Conservation (phyloP, 371 early-diverging fungal species). For the Mucor racemosus region DNA sequence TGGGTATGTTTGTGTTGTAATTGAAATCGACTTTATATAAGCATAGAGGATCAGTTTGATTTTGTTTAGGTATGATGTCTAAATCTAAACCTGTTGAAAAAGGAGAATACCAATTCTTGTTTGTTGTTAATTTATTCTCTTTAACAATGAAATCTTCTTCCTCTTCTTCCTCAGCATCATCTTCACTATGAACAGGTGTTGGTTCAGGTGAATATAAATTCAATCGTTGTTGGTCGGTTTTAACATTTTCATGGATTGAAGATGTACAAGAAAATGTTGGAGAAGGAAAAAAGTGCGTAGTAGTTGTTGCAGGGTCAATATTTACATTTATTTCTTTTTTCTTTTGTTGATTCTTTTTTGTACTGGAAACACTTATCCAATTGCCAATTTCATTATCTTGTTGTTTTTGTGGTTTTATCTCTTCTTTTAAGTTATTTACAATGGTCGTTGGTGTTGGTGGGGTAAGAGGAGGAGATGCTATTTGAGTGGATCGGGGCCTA, state of each 20-base stretch:
- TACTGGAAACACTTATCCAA: conserved; percentile 1
- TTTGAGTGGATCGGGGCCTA: background rate
- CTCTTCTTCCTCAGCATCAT: conserved; percentile 13
- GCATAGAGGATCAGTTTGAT: conserved; percentile 20
- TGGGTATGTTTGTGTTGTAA: conserved; percentile 13
- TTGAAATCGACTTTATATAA: conserved; percentile 18
- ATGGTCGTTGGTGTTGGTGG: background rate
- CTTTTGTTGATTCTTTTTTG: conserved; percentile 6
- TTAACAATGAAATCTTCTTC: background rate
- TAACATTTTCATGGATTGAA: background rate
- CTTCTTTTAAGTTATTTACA: conserved; percentile 11
- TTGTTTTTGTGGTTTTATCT: background rate
- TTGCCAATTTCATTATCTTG: background rate
- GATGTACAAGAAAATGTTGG: conserved; percentile 15
- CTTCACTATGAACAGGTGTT: conserved; percentile 26
- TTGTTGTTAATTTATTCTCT: background rate
- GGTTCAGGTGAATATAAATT: conserved; percentile 13
- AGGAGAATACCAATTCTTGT: conserved; percentile 38
- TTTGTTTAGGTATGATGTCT: conserved; percentile 32
- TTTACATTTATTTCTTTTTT: conserved; percentile 5
- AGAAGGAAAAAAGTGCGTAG: conserved; percentile 9
- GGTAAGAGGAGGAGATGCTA: background rate
- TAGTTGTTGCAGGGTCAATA: conserved; percentile 8
- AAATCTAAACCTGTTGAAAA: conserved; percentile 40
- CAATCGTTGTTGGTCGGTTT: background rate